Conservation (phyloP, 768 basidiomycete genomes). For the Lactarius akahatsu region DNA sequence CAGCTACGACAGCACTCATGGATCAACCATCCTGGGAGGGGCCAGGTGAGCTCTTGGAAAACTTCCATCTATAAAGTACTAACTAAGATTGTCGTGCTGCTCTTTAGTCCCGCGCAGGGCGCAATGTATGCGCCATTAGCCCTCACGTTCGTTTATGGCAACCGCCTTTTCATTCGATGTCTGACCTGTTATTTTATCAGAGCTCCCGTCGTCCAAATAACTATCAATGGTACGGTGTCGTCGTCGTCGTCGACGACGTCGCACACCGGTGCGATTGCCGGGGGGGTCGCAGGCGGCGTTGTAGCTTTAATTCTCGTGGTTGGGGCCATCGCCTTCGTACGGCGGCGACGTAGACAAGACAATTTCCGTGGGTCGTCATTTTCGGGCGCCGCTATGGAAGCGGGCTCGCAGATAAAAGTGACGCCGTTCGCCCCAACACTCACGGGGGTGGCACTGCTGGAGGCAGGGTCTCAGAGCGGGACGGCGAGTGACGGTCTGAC, state of each 20-base stretch:
- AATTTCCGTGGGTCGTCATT: background rate
- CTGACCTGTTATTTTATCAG: slow-evolving; percentile 3
- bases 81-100: background rate
- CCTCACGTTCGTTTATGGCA: slow-evolving; percentile 24
- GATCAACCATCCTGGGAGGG: slow-evolving; percentile 8
- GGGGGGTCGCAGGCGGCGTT: slow-evolving; percentile 25
- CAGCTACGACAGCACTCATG: slow-evolving; percentile 6
- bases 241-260: background rate
- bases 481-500: too few species aligned
- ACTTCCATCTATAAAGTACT: background rate
- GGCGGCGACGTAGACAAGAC: slow-evolving; percentile 14
- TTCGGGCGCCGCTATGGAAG: background rate
- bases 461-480: background rate
- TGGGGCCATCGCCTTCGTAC: background rate
- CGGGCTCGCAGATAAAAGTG: background rate
- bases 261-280: slow-evolving; percentile 23
- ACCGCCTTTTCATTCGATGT: background rate
- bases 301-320: background rate
- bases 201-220: slow-evolving; percentile 9
- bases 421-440: slow-evolving; percentile 9
- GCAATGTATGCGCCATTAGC: slow-evolving; percentile 32
- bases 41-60: slow-evolving; percentile 19
- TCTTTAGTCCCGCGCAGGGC: slow-evolving; percentile 30
- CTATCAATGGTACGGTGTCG: background rate
- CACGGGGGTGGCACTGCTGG: background rate